phyloP scores from a whole-genome alignment of 768 basidiomycete species.

The Gymnopilus dilepis region DNA sequence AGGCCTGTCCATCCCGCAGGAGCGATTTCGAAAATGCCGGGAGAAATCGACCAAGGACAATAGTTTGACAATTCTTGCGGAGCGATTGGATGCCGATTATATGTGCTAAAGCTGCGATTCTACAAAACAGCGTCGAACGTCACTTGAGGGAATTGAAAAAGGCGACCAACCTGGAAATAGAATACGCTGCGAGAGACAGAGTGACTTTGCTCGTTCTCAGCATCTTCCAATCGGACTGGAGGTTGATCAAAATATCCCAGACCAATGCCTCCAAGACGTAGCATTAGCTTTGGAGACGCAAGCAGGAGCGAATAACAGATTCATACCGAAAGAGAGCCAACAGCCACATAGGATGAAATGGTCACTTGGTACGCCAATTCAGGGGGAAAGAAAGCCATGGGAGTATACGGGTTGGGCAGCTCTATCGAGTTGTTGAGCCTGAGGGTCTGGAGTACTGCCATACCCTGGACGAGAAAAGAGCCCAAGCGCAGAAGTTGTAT shows the following conservation, averaged over 20 bases:
- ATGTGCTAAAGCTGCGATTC: not conserved
- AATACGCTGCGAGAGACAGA: slow-evolving; percentile 8
- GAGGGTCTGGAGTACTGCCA: not conserved
- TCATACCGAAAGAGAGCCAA: slow-evolving; percentile 1
- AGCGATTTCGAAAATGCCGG: slow-evolving; percentile 14
- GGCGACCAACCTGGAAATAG: slow-evolving; percentile 8
- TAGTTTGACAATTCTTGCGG: not conserved
- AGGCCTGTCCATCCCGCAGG: slow-evolving; percentile 9
- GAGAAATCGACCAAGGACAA: slow-evolving; percentile 8
- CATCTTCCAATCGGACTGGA: slow-evolving; percentile 8
- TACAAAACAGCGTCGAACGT: not conserved
- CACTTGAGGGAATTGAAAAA: not conserved
- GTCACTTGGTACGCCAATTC: not conserved
- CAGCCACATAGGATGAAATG: not conserved
- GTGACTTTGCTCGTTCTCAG: not conserved
- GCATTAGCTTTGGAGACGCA: not conserved
- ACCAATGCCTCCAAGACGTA: slow-evolving; percentile 2
- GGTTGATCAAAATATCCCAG: slow-evolving; percentile 13
- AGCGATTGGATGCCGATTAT: not conserved
- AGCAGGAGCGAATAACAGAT: not conserved
- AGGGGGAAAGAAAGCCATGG: not conserved
- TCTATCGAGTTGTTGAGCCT: not conserved
- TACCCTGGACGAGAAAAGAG: not conserved
- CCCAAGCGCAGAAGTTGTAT: not conserved
- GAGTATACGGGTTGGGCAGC: slow-evolving; percentile 1